Conservation (phyloP, 73 alveolate species). For the Urostyla sp. region DNA sequence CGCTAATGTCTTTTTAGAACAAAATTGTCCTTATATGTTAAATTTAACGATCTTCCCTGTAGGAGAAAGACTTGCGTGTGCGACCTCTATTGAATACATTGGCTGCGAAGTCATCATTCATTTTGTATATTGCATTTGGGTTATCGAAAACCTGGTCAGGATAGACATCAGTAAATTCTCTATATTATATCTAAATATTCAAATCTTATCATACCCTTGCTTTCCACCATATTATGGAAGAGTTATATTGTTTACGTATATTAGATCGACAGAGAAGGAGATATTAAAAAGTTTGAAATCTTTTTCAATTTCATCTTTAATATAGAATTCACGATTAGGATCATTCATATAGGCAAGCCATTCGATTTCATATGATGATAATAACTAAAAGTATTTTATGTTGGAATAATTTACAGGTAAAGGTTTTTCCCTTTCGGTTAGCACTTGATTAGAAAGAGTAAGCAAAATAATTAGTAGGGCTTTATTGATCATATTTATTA, state of each 20-base stretch:
- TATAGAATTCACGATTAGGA: slow-evolving; percentile 2
- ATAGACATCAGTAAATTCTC: neutral
- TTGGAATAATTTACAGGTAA: no score
- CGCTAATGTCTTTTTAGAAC: neutral
- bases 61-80: slow-evolving; percentile 3
- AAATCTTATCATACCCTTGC: no score
- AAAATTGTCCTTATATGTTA: neutral
- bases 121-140: slow-evolving; percentile 8
- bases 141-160: neutral
- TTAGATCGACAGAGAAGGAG: slow-evolving; percentile 12
- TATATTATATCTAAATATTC: no score
- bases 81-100: slow-evolving; percentile 8
- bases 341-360: no score
- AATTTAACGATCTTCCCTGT: slow-evolving; percentile 10
- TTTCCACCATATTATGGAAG: neutral
- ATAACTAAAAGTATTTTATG: no score
- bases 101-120: slow-evolving; percentile 15
- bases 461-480: no score
- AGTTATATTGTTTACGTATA: neutral
- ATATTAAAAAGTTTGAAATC: neutral
- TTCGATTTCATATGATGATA: no score
- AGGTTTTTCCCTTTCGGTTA: no score
- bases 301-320: slow-evolving; percentile 7
- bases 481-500: no score
- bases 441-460: no score